Conservation (phyloP, 176 grass and related monocot species). For the Eleusine indica region DNA sequence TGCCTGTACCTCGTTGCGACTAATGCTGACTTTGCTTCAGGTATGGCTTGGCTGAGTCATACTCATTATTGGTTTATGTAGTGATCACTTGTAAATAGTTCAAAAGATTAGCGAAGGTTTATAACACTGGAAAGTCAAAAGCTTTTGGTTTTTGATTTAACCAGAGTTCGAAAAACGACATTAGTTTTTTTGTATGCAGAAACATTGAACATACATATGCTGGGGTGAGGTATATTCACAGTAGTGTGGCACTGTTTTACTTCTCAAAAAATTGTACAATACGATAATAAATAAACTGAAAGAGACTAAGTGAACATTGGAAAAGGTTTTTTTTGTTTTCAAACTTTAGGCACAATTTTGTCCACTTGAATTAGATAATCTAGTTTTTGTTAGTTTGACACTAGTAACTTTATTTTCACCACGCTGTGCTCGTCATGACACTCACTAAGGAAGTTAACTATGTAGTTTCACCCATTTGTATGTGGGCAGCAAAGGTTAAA, state of each 20-base stretch:
- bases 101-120: slow-evolving; percentile 28
- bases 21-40: not conserved
- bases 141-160: not conserved
- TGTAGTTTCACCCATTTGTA: slow-evolving; percentile 22
- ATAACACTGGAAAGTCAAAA: slow-evolving; percentile 36
- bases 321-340: not conserved
- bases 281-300: not conserved
- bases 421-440: slow-evolving; percentile 12
- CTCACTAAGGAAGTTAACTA: slow-evolving; percentile 32
- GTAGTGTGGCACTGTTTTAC: not conserved
- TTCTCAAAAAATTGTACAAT: slow-evolving; percentile 20
- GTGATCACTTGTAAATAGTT: not conserved
- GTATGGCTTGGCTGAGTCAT: not conserved
- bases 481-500: slow-evolving; percentile 24
- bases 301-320: slow-evolving; percentile 15
- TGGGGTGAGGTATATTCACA: not conserved
- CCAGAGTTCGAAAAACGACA: not conserved
- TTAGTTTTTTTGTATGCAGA: not conserved
- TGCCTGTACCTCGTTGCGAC: not conserved
- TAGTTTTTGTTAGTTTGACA: not conserved
- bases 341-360: not conserved
- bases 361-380: not conserved
- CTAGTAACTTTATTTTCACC: not conserved
- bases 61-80: not conserved
- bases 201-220: not conserved